These are phyloP conservation scores for Yamadazyma taylorii DNA, from an alignment of 1,139 yeast species.

Conservation along the genomic window DNA sequence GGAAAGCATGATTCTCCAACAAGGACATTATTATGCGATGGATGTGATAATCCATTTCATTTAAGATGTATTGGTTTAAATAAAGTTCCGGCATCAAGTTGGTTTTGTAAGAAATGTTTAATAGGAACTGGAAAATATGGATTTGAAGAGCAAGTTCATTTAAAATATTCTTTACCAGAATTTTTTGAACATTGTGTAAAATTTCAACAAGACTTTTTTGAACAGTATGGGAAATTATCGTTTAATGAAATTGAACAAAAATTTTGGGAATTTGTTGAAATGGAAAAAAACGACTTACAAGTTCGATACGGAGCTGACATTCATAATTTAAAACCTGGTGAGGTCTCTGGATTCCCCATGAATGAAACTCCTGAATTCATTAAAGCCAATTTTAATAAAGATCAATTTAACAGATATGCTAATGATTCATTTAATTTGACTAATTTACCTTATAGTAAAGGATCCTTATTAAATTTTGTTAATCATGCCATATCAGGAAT, in stretches of 20 bases:
- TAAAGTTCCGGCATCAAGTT: conserved; percentile 54
- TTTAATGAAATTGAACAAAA: conserved; percentile 50
- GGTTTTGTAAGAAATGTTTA: conserved; percentile 84
- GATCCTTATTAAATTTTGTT: conserved; percentile 61
- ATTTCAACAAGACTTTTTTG: conserved; percentile 44
- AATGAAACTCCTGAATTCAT: conserved; percentile 29
- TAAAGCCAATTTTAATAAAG: conserved; percentile 20
- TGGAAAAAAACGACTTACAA: conserved; percentile 45
- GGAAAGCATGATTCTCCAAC: conserved; percentile 49
- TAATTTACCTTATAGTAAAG: conserved; percentile 63
- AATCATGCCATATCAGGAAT: conserved; percentile 70
- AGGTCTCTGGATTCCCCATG: conserved; percentile 69
- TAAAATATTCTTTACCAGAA: conserved; percentile 57
- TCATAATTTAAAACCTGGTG: conserved; percentile 58
- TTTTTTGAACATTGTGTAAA: conserved; percentile 60
- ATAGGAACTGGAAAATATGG: conserved; percentile 90
- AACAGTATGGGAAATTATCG: conserved; percentile 29
- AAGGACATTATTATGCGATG: conserved; percentile 63
- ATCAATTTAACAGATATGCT: conserved; percentile 35
- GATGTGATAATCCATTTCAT: conserved; percentile 72
- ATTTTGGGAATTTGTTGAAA: conserved; percentile 61
- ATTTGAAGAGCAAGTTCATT: conserved; percentile 66
- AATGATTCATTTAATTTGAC: conserved; percentile 68
- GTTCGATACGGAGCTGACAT: conserved; percentile 81
- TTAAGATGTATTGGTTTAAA: conserved; percentile 53